phyloP scores from a whole-genome alignment of 805 yeast species.

The Myxozyma monticola region DNA sequence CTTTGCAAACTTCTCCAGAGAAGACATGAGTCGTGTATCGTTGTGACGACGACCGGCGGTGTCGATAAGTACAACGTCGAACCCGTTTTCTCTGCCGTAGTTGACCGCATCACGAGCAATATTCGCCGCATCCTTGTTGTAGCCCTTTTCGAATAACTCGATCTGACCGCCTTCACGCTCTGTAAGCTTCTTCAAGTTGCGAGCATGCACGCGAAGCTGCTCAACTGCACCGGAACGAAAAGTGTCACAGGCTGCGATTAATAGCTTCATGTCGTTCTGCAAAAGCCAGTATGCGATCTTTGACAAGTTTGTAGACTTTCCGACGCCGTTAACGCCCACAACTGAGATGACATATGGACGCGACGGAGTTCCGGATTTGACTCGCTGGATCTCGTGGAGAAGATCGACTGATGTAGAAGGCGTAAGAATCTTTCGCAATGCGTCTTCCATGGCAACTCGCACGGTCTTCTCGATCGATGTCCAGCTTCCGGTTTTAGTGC shows the following conservation, averaged over 20 bases:
- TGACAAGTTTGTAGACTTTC: constrained; percentile 92
- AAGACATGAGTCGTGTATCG: constrained; percentile 92
- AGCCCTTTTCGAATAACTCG: constrained; percentile 90
- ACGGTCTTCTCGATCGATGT: constrained; percentile 74
- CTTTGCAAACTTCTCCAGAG: constrained; percentile 89
- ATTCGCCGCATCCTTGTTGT: constrained; percentile 96
- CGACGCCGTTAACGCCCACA: constrained; percentile 98
- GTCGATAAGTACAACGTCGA: constrained; percentile 87
- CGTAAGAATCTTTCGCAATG: constrained; percentile 67
- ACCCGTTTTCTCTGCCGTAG: constrained; percentile 65
- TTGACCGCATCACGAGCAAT: constrained; percentile 90
- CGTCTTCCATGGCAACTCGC: constrained; percentile 56
- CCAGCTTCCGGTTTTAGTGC: constrained; percentile 70
- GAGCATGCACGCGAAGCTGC: constrained; percentile 90
- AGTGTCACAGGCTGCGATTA: constrained; percentile 96
- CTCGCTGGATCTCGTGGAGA: constrained; percentile 68
- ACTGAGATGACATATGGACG: constrained; percentile 93
- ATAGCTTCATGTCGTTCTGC: constrained; percentile 81
- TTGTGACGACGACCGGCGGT: constrained; percentile 98
- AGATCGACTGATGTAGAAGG: constrained; percentile 90
- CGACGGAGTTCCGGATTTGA: constrained; percentile 24
- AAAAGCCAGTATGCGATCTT: constrained; percentile 93
- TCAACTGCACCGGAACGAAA: constrained; percentile 99
- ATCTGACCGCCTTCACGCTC: constrained; percentile 52
- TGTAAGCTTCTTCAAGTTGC: constrained; percentile 70